phyloP scores from a whole-genome alignment of 129 eudicot genomes.

The Saussurea involucrata region DNA sequence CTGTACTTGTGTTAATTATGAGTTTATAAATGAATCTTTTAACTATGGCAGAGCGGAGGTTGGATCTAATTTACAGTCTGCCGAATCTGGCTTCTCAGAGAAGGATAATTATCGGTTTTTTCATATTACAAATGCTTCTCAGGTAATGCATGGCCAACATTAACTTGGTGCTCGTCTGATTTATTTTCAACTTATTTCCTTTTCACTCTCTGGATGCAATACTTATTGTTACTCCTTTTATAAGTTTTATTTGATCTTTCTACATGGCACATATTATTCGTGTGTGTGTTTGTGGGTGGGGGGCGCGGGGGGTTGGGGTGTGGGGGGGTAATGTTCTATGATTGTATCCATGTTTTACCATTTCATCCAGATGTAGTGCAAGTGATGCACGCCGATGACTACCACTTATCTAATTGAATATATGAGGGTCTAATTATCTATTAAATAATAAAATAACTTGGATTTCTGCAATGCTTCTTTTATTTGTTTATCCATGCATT shows the following conservation, averaged over 20 bases:
- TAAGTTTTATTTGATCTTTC: neutral
- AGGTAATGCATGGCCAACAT: constrained; percentile 35
- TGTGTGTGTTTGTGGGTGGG: no score
- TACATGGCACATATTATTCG: no score
- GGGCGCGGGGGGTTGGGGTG: neutral
- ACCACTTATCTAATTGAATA: neutral
- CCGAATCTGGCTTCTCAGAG: constrained; percentile 37
- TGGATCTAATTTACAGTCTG: constrained; percentile 37
- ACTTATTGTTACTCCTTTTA: neutral
- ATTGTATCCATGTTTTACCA: neutral
- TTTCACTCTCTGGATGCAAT: neutral
- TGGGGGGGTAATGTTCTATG: neutral
- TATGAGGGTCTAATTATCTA: neutral
- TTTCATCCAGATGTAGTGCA: neutral
- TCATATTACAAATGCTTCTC: constrained; percentile 68
- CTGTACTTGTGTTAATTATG: neutral
- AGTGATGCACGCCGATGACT: neutral
- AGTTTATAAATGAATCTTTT: neutral
- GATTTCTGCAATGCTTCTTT: neutral
- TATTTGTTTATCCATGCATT: neutral
- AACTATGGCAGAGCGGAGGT: constrained; percentile 46
- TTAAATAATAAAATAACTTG: neutral
- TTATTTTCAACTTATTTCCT: neutral
- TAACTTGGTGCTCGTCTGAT: neutral
- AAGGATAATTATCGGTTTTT: constrained; percentile 50